phyloP scores from a whole-genome alignment of 768 basidiomycete genomes.

The Pisolithus microcarpus region DNA sequence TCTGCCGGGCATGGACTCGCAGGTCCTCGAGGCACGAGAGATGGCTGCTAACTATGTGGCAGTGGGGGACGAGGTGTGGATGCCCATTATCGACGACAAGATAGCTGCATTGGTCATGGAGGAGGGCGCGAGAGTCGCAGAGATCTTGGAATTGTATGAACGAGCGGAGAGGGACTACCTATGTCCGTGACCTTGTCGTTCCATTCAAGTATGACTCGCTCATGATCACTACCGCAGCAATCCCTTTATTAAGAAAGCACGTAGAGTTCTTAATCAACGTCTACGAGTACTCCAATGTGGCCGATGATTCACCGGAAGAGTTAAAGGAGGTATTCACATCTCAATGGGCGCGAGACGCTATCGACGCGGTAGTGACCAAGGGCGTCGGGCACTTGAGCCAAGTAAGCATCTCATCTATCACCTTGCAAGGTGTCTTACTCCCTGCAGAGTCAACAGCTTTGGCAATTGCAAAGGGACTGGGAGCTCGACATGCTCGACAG shows the following conservation, averaged over 20 bases:
- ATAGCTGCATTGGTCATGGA: slow-evolving; percentile 42
- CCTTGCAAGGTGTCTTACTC: slow-evolving; percentile 8
- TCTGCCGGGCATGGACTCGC: slow-evolving; percentile 49
- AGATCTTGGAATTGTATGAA: slow-evolving; percentile 53
- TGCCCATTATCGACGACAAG: slow-evolving; percentile 57
- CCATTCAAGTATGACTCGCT: slow-evolving; percentile 9
- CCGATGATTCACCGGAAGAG: slow-evolving; percentile 37
- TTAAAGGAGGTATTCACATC: slow-evolving; percentile 55
- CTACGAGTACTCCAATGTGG: slow-evolving; percentile 26
- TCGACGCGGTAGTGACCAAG: slow-evolving; percentile 47
- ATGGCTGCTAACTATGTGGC: slow-evolving; percentile 59
- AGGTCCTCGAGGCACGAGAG: slow-evolving; percentile 55
- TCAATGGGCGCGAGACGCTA: slow-evolving; percentile 52
- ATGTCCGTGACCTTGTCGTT: slow-evolving; percentile 45
- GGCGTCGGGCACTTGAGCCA: slow-evolving; percentile 57
- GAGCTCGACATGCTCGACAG: slow-evolving; percentile 57
- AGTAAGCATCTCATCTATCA: slow-evolving; percentile 31
- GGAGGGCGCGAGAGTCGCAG: slow-evolving; percentile 43
- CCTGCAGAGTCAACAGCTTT: slow-evolving; percentile 59
- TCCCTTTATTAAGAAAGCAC: slow-evolving; percentile 65
- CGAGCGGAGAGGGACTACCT: slow-evolving; percentile 72
- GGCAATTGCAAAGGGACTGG: slow-evolving; percentile 71
- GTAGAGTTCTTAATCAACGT: slow-evolving; percentile 48
- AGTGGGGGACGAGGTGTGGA: slow-evolving; percentile 66
- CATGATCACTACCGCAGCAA: slow-evolving; percentile 43